Evolutionary conservation across 768 basidiomycete genomes (phyloP), one percentile per base, ranked within the genome.

Genomic region (Phallus indusiatus): DNA sequence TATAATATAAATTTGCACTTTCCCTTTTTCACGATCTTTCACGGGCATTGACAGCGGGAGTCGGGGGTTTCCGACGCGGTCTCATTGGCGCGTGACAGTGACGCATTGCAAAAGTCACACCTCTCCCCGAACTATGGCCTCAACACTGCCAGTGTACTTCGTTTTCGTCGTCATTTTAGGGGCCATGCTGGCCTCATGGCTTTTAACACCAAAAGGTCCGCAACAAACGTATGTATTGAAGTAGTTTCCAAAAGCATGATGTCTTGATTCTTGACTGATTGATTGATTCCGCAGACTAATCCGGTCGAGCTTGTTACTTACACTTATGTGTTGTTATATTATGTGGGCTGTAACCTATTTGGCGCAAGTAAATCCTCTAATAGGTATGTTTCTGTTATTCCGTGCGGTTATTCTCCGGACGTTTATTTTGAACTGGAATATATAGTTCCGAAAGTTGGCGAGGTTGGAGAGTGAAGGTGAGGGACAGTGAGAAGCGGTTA

Each of bases 341-440:
- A 86, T 97, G 84, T 98, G 94, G 94, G 87, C 87, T 75, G 83
- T 95, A 67, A 94, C 94, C n/a, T 98, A 95, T 73, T 78, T 96
- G 69, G 93, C 94, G 0, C 94, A 98, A 68, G 71, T 96, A 54
- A 85, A 97, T 68, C 94, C 94, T 37, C 78, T 98, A 54, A 84
- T 95, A 67, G 74, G 94, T 94, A 63, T 62, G 83, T 73, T n/a
- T 94, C 63, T 62, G 83, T 73, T n/a, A 14, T 8, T 24, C 17
- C 9, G 3, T 42, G 20, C 59, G 49, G 4, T 14, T n/a, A 11
- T 47, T 9, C 14, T 18, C 18, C 51, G 12, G 57, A 14, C 59
- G 47, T 54, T 47, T 35, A 10, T n/a, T 9, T 12, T 34, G 34
- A n/a, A 12, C 11, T 22, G 55, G 18, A n/a, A 35, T 54, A 14